Percentiles rank a stretch among this genome's conserved stretches.
phyloP scores from a whole-genome alignment of 2,329 filamentous ascomycete species.

The Periglandula ipomoeae region DNA sequence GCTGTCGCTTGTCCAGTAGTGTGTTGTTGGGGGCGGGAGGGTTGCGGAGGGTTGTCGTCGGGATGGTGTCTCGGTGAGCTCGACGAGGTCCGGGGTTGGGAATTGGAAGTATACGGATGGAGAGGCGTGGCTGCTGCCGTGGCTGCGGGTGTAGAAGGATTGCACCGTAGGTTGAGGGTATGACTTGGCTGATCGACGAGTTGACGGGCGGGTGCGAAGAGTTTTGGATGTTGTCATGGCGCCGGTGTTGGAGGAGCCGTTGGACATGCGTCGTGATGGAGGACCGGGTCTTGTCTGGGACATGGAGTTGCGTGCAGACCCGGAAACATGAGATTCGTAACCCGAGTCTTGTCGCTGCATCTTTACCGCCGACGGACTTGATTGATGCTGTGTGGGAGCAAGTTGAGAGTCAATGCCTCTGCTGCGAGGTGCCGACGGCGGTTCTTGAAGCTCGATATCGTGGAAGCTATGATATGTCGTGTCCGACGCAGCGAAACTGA shows the following conservation, averaged over 20 bases:
- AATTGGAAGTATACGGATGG: slow-evolving; percentile 40
- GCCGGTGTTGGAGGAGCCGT: slow-evolving; percentile 17
- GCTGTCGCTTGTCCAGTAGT: slow-evolving; percentile 59
- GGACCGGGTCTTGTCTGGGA: slow-evolving; percentile 21
- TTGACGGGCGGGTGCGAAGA: slow-evolving; percentile 28
- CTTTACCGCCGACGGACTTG: slow-evolving; percentile 24
- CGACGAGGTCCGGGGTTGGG: slow-evolving; percentile 32
- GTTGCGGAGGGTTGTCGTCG: slow-evolving; percentile 13
- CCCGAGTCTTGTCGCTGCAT: slow-evolving; percentile 51
- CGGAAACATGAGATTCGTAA: slow-evolving; percentile 40
- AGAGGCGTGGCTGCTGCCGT: slow-evolving; percentile 21
- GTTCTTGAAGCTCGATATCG: slow-evolving; percentile 38
- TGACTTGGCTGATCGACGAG: slow-evolving; percentile 32
- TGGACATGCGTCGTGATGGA: slow-evolving; percentile 25
- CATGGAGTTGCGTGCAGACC: slow-evolving; percentile 26
- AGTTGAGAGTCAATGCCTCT: slow-evolving; percentile 13
- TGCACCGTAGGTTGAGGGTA: slow-evolving; percentile 21
- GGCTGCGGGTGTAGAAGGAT: slow-evolving; percentile 23
- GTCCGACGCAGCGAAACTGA: slow-evolving; percentile 36
- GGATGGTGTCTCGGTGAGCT: slow-evolving; percentile 12
- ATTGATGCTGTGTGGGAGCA: slow-evolving; percentile 8
- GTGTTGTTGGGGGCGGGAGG: slow-evolving; percentile 45
- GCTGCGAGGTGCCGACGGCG: slow-evolving; percentile 14
- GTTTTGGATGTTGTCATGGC: slow-evolving; percentile 18
- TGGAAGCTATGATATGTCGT: slow-evolving; percentile 47